These are phyloP conservation scores for Saprolegnia parasitica DNA, from an alignment of 352 stramenopile species.

Conservation along the genomic window DNA sequence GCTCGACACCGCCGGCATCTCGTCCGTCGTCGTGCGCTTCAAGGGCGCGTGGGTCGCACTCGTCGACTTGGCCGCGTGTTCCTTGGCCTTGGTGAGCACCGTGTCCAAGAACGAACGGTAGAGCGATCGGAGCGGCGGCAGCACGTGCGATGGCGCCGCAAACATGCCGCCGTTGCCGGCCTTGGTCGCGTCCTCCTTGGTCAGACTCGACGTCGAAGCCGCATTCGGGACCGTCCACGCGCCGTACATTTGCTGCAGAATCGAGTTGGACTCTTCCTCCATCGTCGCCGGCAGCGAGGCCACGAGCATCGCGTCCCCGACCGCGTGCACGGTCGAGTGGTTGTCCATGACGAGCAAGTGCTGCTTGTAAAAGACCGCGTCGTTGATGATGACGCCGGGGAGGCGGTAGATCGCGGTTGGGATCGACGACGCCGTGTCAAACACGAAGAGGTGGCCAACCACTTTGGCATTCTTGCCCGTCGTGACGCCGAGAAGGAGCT, in stretches of 20 bases:
- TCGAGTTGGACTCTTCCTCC: constrained; percentile 30
- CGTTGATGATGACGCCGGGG: neutral
- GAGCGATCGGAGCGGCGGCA: constrained; percentile 76
- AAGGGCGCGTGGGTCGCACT: neutral
- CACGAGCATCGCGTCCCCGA: constrained; percentile 12
- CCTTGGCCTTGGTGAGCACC: constrained; percentile 67
- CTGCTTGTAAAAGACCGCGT: constrained; percentile 20
- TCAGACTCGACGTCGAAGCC: constrained; percentile 25
- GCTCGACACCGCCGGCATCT: neutral
- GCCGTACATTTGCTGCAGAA: constrained; percentile 34
- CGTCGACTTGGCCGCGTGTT: neutral
- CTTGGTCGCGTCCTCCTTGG: constrained; percentile 26
- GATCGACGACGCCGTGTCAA: constrained; percentile 11
- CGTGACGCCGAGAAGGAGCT: constrained; percentile 8
- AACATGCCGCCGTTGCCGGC: constrained; percentile 44
- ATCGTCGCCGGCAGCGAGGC: constrained; percentile 14
- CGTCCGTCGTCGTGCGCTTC: neutral
- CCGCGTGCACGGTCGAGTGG: constrained; percentile 4
- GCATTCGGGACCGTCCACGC: constrained; percentile 25
- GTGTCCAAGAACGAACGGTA: constrained; percentile 86
- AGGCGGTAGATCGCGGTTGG: constrained; percentile 22
- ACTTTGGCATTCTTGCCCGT: constrained; percentile 1
- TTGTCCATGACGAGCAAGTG: constrained; percentile 22
- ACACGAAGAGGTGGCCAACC: constrained; percentile 7
- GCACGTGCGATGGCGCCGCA: constrained; percentile 70